Evolutionary conservation across 2,329 filamentous ascomycete species (phyloP).

Genomic region (Diplocarpon mali): DNA sequence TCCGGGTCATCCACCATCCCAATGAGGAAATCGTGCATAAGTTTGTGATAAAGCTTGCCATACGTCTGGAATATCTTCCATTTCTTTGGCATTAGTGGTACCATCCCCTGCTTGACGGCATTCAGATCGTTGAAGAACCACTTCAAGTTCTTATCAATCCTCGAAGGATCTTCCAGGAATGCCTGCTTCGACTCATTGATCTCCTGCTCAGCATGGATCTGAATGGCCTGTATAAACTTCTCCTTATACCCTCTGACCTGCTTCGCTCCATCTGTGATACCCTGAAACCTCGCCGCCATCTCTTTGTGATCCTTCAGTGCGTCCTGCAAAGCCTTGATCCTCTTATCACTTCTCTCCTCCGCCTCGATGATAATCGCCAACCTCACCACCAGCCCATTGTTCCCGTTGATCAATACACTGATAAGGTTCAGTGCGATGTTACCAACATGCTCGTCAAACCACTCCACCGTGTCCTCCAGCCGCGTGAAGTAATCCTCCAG

Average conservation of each 20-base stretch:
- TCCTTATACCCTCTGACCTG: conserved; percentile 93
- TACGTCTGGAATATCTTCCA: conserved; percentile 95
- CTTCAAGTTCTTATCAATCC: conserved; percentile 75
- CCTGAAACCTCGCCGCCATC: conserved; percentile 85
- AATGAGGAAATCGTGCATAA: conserved; percentile 92
- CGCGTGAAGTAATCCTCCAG: conserved; percentile 82
- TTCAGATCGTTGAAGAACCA: conserved; percentile 99
- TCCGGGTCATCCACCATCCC: conserved; percentile 73
- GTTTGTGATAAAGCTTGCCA: conserved; percentile 76
- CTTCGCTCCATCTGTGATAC: conserved; percentile 87
- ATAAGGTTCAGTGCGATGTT: conserved; percentile 84
- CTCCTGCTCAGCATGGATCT: conserved; percentile 48
- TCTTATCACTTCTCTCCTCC: conserved; percentile 92
- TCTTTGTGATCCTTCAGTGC: conserved; percentile 94
- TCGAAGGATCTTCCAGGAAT: conserved; percentile 74
- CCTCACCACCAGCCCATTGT: conserved; percentile 80
- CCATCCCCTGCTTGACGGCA: conserved; percentile 88
- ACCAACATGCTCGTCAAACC: conserved; percentile 93
- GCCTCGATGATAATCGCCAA: conserved; percentile 88
- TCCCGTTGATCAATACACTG: conserved; percentile 72
- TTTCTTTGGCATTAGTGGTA: conserved; percentile 82
- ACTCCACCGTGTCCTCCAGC: conserved; percentile 77
- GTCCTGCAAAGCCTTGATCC: conserved; percentile 82
- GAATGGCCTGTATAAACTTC: conserved; percentile 70
- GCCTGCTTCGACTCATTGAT: conserved; percentile 51